These are phyloP conservation scores for Cynanchum wilfordii DNA, from an alignment of 257 asterid species.

Conservation along the genomic window DNA sequence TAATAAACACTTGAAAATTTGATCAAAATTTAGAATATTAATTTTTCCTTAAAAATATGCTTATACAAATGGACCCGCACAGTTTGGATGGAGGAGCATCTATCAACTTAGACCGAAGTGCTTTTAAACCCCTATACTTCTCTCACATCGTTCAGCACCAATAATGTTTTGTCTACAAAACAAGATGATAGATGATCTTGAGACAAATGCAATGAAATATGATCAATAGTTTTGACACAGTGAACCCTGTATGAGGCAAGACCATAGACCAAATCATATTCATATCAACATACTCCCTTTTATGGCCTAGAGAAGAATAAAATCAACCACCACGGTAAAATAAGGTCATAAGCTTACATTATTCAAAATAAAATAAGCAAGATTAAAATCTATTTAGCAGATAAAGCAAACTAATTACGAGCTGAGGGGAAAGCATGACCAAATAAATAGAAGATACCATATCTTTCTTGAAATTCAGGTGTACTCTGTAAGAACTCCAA, in stretches of 20 bases:
- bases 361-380: neutral
- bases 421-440: slow-evolving; percentile 1
- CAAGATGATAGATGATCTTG: too few relatives aligned
- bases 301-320: neutral
- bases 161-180: neutral
- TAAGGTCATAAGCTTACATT: neutral
- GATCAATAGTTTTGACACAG: neutral
- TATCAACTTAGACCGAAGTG: neutral
- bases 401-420: neutral
- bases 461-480: slow-evolving; percentile 99
- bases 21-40: too few relatives aligned
- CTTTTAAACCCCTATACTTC: neutral
- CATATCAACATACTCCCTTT: neutral
- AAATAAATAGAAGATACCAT: slow-evolving; percentile 50
- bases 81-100: too few relatives aligned
- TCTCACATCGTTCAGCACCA: neutral
- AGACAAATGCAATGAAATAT: neutral
- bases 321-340: neutral
- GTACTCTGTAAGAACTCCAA: slow-evolving; percentile 96
- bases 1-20: too few relatives aligned
- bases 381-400: neutral
- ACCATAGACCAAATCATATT: neutral
- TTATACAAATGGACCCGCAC: too few relatives aligned
- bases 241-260: neutral
- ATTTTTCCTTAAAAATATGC: too few relatives aligned